These are phyloP conservation scores for Diplocarpon mali DNA, from an alignment of 2,329 filamentous ascomycete genomes.

Conservation along the genomic window DNA sequence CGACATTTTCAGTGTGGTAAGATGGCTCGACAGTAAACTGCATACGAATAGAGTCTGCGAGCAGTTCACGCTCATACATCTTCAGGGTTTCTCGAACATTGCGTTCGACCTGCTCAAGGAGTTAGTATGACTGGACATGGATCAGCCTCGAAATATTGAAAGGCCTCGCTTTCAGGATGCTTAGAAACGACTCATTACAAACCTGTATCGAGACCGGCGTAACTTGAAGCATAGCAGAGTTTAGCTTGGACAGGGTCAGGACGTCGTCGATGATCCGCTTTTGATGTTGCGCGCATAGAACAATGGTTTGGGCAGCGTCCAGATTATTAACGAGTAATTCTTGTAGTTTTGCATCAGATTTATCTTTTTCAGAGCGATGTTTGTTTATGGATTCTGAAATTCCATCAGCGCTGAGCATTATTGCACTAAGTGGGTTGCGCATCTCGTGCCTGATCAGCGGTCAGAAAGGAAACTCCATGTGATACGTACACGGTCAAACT, in stretches of 20 bases:
- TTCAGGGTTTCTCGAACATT: slow-evolving; percentile 57
- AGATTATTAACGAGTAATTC: slow-evolving; percentile 43
- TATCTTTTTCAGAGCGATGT: slow-evolving; percentile 26
- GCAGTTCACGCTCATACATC: slow-evolving; percentile 67
- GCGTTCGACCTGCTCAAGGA: slow-evolving; percentile 41
- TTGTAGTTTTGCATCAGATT: slow-evolving; percentile 26
- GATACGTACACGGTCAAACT: background rate
- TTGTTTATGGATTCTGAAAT: slow-evolving; percentile 38
- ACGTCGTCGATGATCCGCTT: slow-evolving; percentile 60
- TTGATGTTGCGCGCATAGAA: slow-evolving; percentile 67
- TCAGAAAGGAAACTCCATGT: background rate
- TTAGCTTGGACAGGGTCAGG: slow-evolving; percentile 56
- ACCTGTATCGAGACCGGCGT: slow-evolving; percentile 40
- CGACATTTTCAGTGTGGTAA: slow-evolving; percentile 49
- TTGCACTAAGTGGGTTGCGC: slow-evolving; percentile 66
- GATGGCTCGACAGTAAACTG: slow-evolving; percentile 56
- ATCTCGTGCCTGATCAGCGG: slow-evolving; percentile 45
- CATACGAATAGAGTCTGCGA: slow-evolving; percentile 58
- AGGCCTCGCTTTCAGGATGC: too few species aligned
- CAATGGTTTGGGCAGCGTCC: slow-evolving; percentile 65
- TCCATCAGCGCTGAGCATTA: slow-evolving; percentile 66
- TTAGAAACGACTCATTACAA: background rate
- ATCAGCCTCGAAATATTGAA: too few species aligned
- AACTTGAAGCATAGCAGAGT: slow-evolving; percentile 57
- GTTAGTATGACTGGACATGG: background rate